Percentiles rank a stretch among this genome's conserved stretches.
These are phyloP conservation scores for Lindgomyces ingoldianus DNA, from an alignment of 495 filamentous ascomycete genomes.

Conservation along the genomic window DNA sequence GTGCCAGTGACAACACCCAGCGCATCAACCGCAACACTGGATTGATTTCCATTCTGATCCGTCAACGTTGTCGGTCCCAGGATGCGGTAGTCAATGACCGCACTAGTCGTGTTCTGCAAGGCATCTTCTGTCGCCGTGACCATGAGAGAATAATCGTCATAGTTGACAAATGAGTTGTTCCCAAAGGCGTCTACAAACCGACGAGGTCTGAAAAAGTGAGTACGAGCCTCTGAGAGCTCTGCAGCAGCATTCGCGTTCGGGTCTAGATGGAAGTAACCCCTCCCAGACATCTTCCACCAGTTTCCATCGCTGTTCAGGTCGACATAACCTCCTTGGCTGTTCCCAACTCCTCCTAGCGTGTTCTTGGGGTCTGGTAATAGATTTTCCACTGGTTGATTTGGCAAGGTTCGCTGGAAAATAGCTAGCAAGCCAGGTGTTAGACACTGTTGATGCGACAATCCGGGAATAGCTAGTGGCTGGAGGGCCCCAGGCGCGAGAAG, in stretches of 20 bases:
- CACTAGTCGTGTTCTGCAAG: background rate
- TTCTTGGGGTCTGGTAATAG: too few relatives aligned
- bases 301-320: background rate
- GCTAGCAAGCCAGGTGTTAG: too few relatives aligned
- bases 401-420: too few relatives aligned
- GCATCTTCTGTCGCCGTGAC: background rate
- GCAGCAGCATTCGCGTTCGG: background rate
- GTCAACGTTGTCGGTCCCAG: background rate
- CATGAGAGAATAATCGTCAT: background rate
- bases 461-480: too few relatives aligned
- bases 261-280: background rate
- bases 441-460: too few relatives aligned
- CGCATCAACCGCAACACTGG: constrained; percentile 16
- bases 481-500: too few relatives aligned
- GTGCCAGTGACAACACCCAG: constrained; percentile 33
- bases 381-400: too few relatives aligned
- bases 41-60: constrained; percentile 3
- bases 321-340: too few relatives aligned
- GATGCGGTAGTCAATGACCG: constrained; percentile 10
- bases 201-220: background rate
- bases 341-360: too few relatives aligned
- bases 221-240: background rate
- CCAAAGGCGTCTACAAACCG: background rate
- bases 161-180: background rate
- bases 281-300: background rate